Evolutionary conservation across 768 basidiomycete species (phyloP).

Genomic region (Calvatia gigantea): DNA sequence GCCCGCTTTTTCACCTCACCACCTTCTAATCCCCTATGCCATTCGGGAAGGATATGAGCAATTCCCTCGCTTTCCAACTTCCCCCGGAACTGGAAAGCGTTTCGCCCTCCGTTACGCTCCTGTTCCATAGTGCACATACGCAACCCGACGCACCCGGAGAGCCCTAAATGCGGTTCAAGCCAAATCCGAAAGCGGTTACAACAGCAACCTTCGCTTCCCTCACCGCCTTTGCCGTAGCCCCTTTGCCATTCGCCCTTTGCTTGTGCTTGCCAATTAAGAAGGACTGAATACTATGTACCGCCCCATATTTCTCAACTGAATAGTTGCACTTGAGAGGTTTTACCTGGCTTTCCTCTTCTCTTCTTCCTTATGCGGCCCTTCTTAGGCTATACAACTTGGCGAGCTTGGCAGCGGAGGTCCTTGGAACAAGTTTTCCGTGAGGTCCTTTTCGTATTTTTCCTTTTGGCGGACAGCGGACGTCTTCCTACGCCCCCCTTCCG

Average conservation of each 20-base stretch:
- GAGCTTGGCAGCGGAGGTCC: too few species aligned
- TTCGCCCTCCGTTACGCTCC: neutral
- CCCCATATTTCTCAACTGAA: neutral
- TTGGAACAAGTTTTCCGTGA: too few species aligned
- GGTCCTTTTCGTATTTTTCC: too few species aligned
- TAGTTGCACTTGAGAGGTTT: neutral
- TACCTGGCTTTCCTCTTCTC: too few species aligned
- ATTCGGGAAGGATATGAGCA: neutral
- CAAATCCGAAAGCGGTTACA: neutral
- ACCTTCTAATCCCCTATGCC: too few species aligned
- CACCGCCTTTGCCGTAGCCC: neutral
- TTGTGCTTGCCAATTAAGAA: neutral
- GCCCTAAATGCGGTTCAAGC: too few species aligned
- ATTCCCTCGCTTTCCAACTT: neutral
- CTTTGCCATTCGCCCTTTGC: too few species aligned
- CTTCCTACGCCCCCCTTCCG: too few species aligned
- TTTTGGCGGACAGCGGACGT: too few species aligned
- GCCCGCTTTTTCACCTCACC: too few species aligned
- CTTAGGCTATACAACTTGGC: too few species aligned
- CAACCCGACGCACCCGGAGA: neutral
- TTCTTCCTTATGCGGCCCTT: too few species aligned
- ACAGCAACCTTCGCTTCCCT: neutral
- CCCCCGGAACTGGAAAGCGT: neutral
- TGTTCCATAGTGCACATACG: neutral
- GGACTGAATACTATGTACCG: neutral